Percentiles rank a stretch among this genome's conserved stretches.
Conservation (phyloP, 2,329 filamentous ascomycete genomes). For the Mycogone perniciosa region DNA sequence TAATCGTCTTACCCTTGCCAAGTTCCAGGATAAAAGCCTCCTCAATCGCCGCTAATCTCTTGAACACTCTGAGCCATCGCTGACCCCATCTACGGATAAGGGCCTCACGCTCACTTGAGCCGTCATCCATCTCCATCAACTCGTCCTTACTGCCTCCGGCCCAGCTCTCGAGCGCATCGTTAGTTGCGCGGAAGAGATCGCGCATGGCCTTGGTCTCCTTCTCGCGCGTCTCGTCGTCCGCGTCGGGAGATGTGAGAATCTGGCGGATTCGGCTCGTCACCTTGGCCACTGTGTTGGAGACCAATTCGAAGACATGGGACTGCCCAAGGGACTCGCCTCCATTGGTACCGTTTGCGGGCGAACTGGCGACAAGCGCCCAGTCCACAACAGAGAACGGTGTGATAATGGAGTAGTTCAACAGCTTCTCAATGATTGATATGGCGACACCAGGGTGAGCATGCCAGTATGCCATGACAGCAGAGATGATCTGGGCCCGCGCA, state of each 20-base stretch:
- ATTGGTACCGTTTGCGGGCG: conserved; percentile 41
- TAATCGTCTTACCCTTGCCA: conserved; percentile 20
- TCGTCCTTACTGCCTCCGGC: conserved; percentile 68
- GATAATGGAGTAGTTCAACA: conserved; percentile 94
- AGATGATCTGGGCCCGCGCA: conserved; percentile 81
- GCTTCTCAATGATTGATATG: conserved; percentile 88
- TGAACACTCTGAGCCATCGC: conserved; percentile 81
- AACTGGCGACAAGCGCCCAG: conserved; percentile 68
- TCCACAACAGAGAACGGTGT: conserved; percentile 79
- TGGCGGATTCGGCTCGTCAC: conserved; percentile 82
- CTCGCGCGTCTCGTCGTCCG: conserved; percentile 59
- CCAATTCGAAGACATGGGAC: conserved; percentile 80
- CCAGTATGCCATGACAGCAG: conserved; percentile 90
- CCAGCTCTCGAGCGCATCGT: conserved; percentile 69
- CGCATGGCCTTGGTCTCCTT: conserved; percentile 70
- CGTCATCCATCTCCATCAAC: conserved; percentile 63
- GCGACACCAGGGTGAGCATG: conserved; percentile 84
- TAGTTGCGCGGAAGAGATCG: conserved; percentile 72
- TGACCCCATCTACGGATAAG: conserved; percentile 74
- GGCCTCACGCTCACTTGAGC: conserved; percentile 50
- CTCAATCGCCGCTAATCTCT: conserved; percentile 76
- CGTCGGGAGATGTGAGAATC: conserved; percentile 57
- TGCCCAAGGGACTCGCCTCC: conserved; percentile 64
- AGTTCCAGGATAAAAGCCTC: conserved; percentile 54
- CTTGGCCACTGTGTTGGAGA: conserved; percentile 82